Evolutionary conservation across 768 basidiomycete genomes (phyloP), one percentile per base, ranked within the genome.

Genomic region (Boletus bicolor): DNA sequence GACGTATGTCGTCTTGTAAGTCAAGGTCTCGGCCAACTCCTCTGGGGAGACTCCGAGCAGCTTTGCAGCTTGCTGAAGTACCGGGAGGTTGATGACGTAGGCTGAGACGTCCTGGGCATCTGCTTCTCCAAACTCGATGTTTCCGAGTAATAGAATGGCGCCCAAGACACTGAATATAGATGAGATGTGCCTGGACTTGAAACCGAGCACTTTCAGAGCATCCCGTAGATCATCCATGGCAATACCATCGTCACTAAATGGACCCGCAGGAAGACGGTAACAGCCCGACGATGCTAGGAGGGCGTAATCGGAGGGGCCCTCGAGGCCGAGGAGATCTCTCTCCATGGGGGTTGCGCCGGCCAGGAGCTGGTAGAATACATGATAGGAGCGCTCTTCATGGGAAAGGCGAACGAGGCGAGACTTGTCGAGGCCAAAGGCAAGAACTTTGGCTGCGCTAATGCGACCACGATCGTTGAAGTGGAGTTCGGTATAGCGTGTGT

Each of bases 281-380:
- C 82, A 83, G 4, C 80, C 79, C 0, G 83, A 84, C 0, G 79
- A 80, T 0, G 82, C 78, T 26, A 86, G 75, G 9, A 86, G 75
- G 17, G 77, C 73, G 57, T 85, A 86, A 50, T 81, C 80, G 1
- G 81, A 81, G 0, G 82, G 77, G 15, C 82, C 84, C 59, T 85
- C 84, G 26, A 86, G 68, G 37, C 73, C 72, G 55, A 81, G 74
- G 32, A 62, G 55, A 55, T 86, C 84, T 32, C 83, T 75, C 60
- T 86, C 82, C 35, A 74, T 66, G 24, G 82, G 79, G 12, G 73
- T 77, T 42, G 83, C 82, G 32, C 84, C 84, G 30, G 84, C 80
- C 37, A 86, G 69, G 50, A 86, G 74, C 62, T 86, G 84, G 68
- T 86, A 86, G 68, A 86, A 85, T 38, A 86, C 75, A 61, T 86